phyloP scores from a whole-genome alignment of 345 rosid genomes.

The Psidium guajava region DNA sequence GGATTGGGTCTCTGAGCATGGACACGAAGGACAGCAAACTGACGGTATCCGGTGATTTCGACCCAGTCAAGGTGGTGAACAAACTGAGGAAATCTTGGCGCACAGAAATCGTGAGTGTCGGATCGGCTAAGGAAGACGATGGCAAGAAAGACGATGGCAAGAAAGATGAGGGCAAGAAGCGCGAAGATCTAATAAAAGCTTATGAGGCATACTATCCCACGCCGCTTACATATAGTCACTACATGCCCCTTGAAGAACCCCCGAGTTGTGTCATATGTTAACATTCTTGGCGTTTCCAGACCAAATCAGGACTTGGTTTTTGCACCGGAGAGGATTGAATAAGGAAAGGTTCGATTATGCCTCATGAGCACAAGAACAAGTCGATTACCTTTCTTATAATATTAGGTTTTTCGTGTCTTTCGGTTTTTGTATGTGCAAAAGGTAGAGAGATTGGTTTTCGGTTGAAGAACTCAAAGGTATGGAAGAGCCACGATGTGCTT shows the following conservation, averaged over 20 bases:
- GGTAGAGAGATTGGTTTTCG: not conserved
- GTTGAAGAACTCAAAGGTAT: not conserved
- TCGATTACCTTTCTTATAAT: not conserved
- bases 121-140: not conserved
- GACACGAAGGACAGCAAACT: conserved; percentile 3
- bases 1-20: not conserved
- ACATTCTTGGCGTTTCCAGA: not conserved
- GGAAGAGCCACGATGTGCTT: not conserved
- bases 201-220: not conserved
- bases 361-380: not conserved
- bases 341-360: not conserved
- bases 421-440: not conserved
- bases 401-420: not conserved
- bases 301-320: not conserved
- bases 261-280: not conserved
- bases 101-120: not conserved
- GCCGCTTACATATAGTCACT: not conserved
- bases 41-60: not conserved
- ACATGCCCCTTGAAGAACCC: not conserved
- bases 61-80: conserved; percentile 1
- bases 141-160: not conserved
- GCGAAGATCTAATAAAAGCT: not conserved
- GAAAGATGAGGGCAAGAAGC: not conserved
- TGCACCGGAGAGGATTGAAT: not conserved
- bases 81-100: conserved; percentile 4